Conservation (phyloP, 495 filamentous ascomycete genomes). For the Monascus purpureus region DNA sequence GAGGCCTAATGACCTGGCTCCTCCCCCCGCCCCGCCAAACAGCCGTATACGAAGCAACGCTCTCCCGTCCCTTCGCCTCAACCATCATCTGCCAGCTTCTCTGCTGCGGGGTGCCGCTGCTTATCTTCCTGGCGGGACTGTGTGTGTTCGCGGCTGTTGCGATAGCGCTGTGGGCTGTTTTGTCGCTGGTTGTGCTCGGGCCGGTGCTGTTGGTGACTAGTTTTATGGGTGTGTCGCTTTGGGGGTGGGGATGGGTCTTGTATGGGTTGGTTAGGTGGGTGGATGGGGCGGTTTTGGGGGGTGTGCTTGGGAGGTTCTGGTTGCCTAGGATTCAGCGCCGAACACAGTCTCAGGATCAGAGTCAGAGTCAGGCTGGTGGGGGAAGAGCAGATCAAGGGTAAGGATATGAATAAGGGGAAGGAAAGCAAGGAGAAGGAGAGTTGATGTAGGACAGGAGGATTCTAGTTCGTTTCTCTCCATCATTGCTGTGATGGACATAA, state of each 20-base stretch:
- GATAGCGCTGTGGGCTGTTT: constrained; percentile 18
- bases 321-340: too few relatives aligned
- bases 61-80: constrained; percentile 17
- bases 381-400: too few relatives aligned
- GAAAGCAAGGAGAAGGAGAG: too few relatives aligned
- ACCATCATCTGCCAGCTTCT: constrained; percentile 25
- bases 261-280: constrained; percentile 24
- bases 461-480: too few relatives aligned
- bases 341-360: too few relatives aligned
- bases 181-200: constrained; percentile 23
- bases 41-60: constrained; percentile 16
- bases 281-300: constrained; percentile 21
- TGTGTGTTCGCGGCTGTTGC: constrained; percentile 23
- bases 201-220: constrained; percentile 23
- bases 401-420: too few relatives aligned
- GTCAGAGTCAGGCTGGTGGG: too few relatives aligned
- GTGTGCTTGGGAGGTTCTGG: constrained; percentile 19
- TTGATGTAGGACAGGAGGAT: too few relatives aligned
- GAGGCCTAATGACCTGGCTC: constrained; percentile 13
- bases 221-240: constrained; percentile 22
- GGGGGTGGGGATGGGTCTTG: constrained; percentile 29
- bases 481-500: too few relatives aligned
- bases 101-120: constrained; percentile 23
- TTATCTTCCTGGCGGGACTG: constrained; percentile 22
- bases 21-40: constrained; percentile 18